These are phyloP conservation scores for Scutellaria galericulata DNA, from an alignment of 257 asterid genomes.

Conservation along the genomic window DNA sequence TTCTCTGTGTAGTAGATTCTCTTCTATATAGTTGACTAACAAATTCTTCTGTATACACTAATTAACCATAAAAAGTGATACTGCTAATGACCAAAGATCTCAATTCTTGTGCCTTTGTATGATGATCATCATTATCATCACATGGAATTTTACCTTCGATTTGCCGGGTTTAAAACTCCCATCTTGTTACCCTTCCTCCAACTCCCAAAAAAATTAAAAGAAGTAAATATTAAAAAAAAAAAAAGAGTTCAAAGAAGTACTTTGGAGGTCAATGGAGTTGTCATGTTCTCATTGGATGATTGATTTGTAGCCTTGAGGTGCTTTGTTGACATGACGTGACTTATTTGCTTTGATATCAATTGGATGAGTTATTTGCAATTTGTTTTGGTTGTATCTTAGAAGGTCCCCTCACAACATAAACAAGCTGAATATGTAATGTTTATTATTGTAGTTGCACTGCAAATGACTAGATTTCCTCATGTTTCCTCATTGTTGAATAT, in stretches of 20 bases:
- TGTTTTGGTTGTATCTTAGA: not conserved
- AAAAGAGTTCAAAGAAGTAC: not conserved
- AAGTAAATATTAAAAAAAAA: not conserved
- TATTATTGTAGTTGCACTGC: not conserved
- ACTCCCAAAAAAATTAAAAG: not conserved
- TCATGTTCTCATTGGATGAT: no score
- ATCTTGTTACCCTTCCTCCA: not conserved
- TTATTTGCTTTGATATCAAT: not conserved
- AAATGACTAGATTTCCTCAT: not conserved
- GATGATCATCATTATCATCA: not conserved
- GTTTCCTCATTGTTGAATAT: constrained; percentile 4
- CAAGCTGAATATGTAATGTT: not conserved
- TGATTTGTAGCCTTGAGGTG: no score
- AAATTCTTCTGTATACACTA: constrained; percentile 14
- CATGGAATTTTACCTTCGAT: constrained; percentile 19
- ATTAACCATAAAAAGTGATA: constrained; percentile 3
- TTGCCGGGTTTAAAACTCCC: not conserved
- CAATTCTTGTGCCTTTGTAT: constrained; percentile 15
- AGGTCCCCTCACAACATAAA: not conserved
- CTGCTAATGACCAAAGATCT: constrained; percentile 15
- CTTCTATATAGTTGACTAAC: not conserved
- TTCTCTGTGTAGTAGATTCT: constrained; percentile 27
- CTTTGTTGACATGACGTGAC: no score
- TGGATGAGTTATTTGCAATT: not conserved
- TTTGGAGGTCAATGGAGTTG: no score